Conservation (phyloP, 2,329 filamentous ascomycete genomes). For the Dryadomyces sulphureus region DNA sequence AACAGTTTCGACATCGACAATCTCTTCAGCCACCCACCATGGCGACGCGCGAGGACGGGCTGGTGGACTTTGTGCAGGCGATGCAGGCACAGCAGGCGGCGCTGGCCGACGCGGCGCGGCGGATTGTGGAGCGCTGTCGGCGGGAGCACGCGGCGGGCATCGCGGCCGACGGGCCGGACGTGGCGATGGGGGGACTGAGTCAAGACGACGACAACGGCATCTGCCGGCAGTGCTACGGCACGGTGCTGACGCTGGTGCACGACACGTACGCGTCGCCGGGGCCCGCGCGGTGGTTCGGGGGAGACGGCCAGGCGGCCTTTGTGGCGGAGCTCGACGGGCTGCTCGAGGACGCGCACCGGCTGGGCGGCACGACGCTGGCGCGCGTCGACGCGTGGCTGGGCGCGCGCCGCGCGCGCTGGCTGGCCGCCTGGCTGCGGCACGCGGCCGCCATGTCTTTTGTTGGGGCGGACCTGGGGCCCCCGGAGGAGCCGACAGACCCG, state of each 20-base stretch:
- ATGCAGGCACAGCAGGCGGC: constrained; percentile 6
- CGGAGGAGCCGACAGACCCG: neutral
- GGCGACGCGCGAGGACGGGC: constrained; percentile 2
- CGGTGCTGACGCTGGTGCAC: constrained; percentile 30
- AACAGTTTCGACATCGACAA: neutral
- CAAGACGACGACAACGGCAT: constrained; percentile 15
- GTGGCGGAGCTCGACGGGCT: constrained; percentile 32
- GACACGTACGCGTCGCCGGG: constrained; percentile 20
- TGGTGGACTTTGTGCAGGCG: constrained; percentile 6
- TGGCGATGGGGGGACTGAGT: constrained; percentile 7
- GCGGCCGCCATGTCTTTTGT: no score
- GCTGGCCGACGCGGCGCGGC: constrained; percentile 1
- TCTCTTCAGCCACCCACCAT: neutral
- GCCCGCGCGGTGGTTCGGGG: constrained; percentile 35
- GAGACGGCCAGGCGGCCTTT: constrained; percentile 27
- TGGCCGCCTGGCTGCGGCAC: constrained; percentile 12
- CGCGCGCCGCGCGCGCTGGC: constrained; percentile 38
- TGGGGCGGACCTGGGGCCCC: constrained; percentile 3
- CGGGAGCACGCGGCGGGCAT: neutral
- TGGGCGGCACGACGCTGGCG: constrained; percentile 24
- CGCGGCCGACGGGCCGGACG: constrained; percentile 1
- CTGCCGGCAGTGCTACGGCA: constrained; percentile 32
- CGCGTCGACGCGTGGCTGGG: constrained; percentile 34
- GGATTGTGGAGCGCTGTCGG: constrained; percentile 3
- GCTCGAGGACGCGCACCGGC: constrained; percentile 30